Conservation (phyloP, 2,329 filamentous ascomycete species). For the Metarhizium rileyi region DNA sequence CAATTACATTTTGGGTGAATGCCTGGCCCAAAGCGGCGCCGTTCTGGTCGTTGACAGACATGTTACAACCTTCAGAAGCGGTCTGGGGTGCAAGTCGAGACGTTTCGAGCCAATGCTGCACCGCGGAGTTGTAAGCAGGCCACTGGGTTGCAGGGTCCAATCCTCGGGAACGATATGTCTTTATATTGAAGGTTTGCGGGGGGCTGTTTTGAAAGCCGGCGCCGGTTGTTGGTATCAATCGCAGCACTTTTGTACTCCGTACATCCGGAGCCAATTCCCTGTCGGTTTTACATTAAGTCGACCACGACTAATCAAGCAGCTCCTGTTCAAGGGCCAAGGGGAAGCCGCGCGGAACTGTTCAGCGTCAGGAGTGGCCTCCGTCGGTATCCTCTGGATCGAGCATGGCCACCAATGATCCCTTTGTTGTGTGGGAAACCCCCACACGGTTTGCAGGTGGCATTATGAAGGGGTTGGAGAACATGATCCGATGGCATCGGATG, state of each 20-base stretch:
- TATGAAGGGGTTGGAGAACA: background rate
- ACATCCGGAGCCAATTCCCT: no score
- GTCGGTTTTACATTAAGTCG: background rate
- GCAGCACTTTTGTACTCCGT: no score
- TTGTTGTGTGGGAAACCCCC: background rate
- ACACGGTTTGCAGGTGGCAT: background rate
- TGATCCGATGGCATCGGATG: conserved; percentile 2
- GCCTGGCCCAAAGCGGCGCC: conserved; percentile 24
- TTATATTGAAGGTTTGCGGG: background rate
- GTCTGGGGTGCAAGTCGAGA: no score
- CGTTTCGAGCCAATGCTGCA: background rate
- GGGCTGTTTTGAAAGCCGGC: background rate
- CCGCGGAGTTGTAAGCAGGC: background rate
- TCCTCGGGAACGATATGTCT: background rate
- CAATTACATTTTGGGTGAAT: conserved; percentile 67
- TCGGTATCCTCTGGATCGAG: background rate
- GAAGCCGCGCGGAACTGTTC: no score
- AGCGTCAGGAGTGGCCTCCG: background rate
- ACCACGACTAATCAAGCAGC: background rate
- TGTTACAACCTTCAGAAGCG: background rate
- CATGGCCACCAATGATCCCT: no score
- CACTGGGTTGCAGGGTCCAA: background rate
- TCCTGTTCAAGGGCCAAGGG: no score
- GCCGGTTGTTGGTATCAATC: background rate
- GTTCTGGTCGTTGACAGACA: background rate